phyloP scores from a whole-genome alignment of 192 early-diverging fungal genomes.

The Backusella circina region DNA sequence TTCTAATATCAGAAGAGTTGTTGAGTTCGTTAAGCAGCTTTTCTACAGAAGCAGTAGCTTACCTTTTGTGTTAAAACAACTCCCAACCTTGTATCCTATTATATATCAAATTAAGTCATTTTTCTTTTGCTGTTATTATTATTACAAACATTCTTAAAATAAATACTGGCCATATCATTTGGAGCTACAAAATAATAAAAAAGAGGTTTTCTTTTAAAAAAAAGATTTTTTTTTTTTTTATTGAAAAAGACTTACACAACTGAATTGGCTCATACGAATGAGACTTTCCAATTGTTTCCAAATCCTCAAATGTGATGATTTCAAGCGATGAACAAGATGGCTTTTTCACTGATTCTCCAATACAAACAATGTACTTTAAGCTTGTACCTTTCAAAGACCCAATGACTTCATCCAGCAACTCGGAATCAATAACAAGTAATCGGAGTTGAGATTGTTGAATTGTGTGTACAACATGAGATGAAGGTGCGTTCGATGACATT shows the following conservation, averaged over 20 bases:
- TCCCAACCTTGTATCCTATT: conserved; percentile 7
- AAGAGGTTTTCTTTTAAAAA: neutral
- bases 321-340: conserved; percentile 6
- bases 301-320: conserved; percentile 15
- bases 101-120: neutral
- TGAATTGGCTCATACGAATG: conserved; percentile 3
- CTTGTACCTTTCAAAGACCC: conserved; percentile 8
- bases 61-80: conserved; percentile 36
- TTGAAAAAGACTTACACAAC: neutral
- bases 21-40: neutral
- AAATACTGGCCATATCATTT: conserved; percentile 28
- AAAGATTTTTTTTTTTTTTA: too few relatives aligned
- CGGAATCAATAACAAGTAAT: conserved; percentile 4
- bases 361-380: conserved; percentile 22
- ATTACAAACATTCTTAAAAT: conserved; percentile 9
- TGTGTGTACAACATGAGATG: conserved; percentile 15
- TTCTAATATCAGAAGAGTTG: neutral
- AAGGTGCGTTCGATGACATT: conserved; percentile 12
- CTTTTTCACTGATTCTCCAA: conserved; percentile 1
- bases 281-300: neutral
- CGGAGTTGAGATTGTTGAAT: neutral
- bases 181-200: conserved; percentile 6
- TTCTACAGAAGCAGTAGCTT: neutral
- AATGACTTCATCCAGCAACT: neutral
- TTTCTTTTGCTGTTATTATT: neutral